Base-by-base conservation (phyloP, 371 early-diverging fungal species). In the Nosema muscidifuracis region DNA sequence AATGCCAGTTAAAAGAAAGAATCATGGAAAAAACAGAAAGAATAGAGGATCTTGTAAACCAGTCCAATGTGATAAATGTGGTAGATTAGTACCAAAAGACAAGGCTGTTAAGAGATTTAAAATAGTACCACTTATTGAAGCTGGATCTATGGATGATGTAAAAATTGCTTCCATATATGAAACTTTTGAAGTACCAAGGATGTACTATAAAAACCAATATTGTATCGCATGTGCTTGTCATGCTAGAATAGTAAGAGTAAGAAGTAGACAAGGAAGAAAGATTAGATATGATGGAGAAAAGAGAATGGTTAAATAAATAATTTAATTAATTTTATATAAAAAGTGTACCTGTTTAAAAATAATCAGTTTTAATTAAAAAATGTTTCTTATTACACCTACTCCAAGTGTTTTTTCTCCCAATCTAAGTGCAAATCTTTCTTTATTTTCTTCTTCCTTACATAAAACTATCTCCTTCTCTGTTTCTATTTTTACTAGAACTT, bases 171-270 rank as follows among this genome's bases (percentile, higher is more conserved):
- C 93, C 68, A 90, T 95, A 83, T 95, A 91, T 85, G 80, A 85
- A 30, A 89, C 89, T 83, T 93, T 91, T 85, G 90, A 90, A 73
- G 87, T 95, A 72, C 97, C 97, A 85, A 95, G 93, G 87, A 87
- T 93, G 81, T 94, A 92, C 87, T 87, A 92, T 87, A 95, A 96
- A 88, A 86, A 88, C 75, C 91, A 91, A 82, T 91, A 93, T 89
- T 97, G 97, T 85, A 85, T 97, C 75, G 91, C 92, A 64, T 95
- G 97, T 87, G 97, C 95, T 67, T 93, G 96, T 80, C 95, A 96
- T 88, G 85, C 89, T 76, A 89, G 90, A 84, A 87, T 93, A 65
- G 96, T 97, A 76, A 91, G 93, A 86, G 93, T 93, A 58, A 90
- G 97, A 83, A 91, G 92, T 78, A 85, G 85, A 75, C 87, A 81